Percentiles rank a stretch among this genome's conserved stretches.
phyloP scores from a whole-genome alignment of 225 moss, liverwort and hornwort genomes.

The Straminergon stramineum region DNA sequence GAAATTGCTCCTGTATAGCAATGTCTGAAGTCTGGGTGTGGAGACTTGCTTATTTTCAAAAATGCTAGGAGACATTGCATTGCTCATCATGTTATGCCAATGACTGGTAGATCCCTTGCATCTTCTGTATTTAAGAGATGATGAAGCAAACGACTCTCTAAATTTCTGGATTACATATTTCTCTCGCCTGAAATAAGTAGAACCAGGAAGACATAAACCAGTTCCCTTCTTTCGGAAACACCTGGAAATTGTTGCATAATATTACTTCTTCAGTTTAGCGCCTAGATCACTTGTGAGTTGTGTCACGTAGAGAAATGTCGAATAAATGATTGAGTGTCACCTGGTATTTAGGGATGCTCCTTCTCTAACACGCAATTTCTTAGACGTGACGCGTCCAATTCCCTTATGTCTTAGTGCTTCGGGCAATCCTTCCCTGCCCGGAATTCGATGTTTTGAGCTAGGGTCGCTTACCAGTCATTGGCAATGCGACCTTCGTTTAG shows the following conservation, averaged over 20 bases:
- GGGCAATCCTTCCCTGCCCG: not conserved
- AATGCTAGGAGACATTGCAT: not conserved
- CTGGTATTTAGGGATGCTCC: not conserved
- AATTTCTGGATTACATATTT: not conserved
- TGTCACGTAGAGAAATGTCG: not conserved
- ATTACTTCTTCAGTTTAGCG: not conserved
- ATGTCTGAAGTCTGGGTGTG: not conserved
- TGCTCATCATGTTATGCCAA: not conserved
- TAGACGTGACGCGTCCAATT: not conserved
- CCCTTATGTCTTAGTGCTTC: not conserved
- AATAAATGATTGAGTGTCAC: not conserved
- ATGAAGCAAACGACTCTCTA: not conserved
- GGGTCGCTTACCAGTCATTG: not conserved
- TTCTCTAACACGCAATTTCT: not conserved
- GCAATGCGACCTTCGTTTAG: not conserved
- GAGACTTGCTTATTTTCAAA: not conserved
- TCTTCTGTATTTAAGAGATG: not conserved
- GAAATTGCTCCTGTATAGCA: not conserved
- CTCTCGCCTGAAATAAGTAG: not conserved
- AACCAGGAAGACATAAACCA: not conserved
- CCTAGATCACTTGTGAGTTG: not conserved
- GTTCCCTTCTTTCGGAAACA: not conserved
- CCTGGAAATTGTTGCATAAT: not conserved
- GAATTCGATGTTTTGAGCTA: not conserved
- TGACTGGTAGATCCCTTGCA: not conserved